Conservation (phyloP, 345 rosid genomes). For the Gossypium sturtianum region DNA sequence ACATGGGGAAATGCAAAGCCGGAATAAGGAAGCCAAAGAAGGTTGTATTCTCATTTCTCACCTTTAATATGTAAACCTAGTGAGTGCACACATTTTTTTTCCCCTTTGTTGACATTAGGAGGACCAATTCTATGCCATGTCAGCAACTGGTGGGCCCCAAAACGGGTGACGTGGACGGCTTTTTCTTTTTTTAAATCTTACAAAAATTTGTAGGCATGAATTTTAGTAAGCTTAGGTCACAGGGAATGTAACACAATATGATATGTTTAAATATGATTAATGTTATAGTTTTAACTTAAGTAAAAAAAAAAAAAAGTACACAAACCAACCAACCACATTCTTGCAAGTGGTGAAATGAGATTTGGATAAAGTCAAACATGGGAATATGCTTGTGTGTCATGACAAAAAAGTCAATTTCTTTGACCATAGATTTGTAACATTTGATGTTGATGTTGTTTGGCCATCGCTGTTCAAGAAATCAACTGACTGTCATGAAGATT, state of each 20-base stretch:
- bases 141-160: neutral
- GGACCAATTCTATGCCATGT: neutral
- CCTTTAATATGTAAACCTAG: neutral
- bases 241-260: too few relatives aligned
- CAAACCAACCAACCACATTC: neutral
- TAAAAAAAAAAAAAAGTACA: neutral
- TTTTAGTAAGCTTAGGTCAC: too few relatives aligned
- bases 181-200: neutral
- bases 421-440: neutral
- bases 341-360: neutral
- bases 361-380: constrained; percentile 6
- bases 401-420: neutral
- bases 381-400: neutral
- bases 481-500: neutral
- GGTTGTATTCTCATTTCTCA: constrained; percentile 17
- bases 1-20: constrained; percentile 10
- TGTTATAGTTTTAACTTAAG: too few relatives aligned
- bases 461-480: neutral
- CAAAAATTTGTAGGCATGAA: too few relatives aligned
- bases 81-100: neutral
- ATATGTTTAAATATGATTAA: too few relatives aligned
- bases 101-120: too few relatives aligned
- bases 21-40: neutral
- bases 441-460: neutral
- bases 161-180: neutral